A percentile compares a stretch with the other conserved stretches of the same genome.
These are phyloP conservation scores for Wickerhamiella azymoides DNA, from an alignment of 805 yeast genomes.

Conservation along the genomic window DNA sequence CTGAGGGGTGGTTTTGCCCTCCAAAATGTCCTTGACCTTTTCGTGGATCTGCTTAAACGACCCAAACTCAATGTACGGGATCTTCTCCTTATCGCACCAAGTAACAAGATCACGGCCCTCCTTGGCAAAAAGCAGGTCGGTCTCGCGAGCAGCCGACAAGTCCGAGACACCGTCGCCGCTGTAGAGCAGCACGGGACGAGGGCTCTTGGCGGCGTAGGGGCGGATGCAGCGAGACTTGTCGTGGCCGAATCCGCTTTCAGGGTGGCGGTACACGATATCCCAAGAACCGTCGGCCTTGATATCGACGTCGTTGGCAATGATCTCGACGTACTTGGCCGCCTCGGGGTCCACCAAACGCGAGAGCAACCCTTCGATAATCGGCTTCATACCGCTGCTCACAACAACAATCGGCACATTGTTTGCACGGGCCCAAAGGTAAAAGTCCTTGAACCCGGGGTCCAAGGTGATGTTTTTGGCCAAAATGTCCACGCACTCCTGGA, in stretches of 20 bases:
- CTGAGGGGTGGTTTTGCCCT: conserved; percentile 25
- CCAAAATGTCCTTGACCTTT: conserved; percentile 43
- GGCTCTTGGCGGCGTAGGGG: conserved; percentile 26
- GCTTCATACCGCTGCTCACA: conserved; percentile 88
- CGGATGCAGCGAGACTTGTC: conserved; percentile 79
- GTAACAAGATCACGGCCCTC: conserved; percentile 79
- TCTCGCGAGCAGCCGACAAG: conserved; percentile 86
- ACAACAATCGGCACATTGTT: conserved; percentile 72
- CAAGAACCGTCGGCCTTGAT: conserved; percentile 46
- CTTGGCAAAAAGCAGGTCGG: conserved; percentile 86
- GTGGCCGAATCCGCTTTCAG: conserved; percentile 77
- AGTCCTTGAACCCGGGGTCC: conserved; percentile 81
- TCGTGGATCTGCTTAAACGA: conserved; percentile 58
- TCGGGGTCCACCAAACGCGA: conserved; percentile 63
- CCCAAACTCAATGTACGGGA: conserved; percentile 75
- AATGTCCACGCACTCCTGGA: conserved; percentile 63
- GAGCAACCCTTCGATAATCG: conserved; percentile 70
- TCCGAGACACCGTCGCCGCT: conserved; percentile 98
- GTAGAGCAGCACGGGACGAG: conserved; percentile 63
- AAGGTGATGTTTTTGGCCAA: conserved; percentile 53
- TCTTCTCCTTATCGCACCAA: conserved; percentile 64
- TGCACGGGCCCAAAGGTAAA: conserved; percentile 64
- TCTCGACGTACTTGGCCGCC: conserved; percentile 56
- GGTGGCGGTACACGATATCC: conserved; percentile 74
- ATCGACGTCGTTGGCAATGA: conserved; percentile 66